Percentiles rank a stretch among this genome's conserved stretches.
These are phyloP conservation scores for Calendula officinalis DNA, from an alignment of 129 eudicot genomes.

Conservation along the genomic window DNA sequence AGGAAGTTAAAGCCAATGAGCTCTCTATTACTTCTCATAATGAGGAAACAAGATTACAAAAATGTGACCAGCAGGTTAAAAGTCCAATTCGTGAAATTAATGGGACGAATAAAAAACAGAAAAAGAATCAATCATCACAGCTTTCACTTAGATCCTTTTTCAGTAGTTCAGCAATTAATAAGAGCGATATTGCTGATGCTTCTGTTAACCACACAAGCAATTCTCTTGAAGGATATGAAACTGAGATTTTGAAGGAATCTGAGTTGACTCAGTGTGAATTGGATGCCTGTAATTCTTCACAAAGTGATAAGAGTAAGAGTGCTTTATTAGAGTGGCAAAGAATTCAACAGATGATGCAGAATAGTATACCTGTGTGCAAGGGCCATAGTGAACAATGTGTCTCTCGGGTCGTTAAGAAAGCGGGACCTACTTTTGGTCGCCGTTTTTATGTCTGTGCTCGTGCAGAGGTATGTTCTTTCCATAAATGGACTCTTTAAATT, in stretches of 20 bases:
- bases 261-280: conserved; percentile 26
- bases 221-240: conserved; percentile 28
- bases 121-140: conserved; percentile 63
- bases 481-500: conserved; percentile 5
- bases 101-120: conserved; percentile 57
- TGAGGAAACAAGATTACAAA: conserved; percentile 26
- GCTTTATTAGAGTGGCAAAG: conserved; percentile 89
- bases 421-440: conserved; percentile 82
- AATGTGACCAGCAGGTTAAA: conserved; percentile 24
- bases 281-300: conserved; percentile 35
- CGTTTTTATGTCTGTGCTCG: conserved; percentile 92
- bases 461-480: conserved; percentile 65
- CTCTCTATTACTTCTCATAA: conserved; percentile 32
- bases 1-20: conserved; percentile 33
- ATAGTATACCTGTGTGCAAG: conserved; percentile 83
- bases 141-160: conserved; percentile 86
- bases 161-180: conserved; percentile 38
- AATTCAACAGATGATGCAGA: conserved; percentile 88
- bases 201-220: conserved; percentile 31
- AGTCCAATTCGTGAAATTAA: conserved; percentile 25
- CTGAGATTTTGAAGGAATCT: conserved; percentile 25
- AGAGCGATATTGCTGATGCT: conserved; percentile 26
- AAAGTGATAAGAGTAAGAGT: conserved; percentile 43
- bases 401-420: conserved; percentile 86
- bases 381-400: conserved; percentile 94